Conservation (phyloP, 75 land plant species). For the Isoetes taiwanensis region DNA sequence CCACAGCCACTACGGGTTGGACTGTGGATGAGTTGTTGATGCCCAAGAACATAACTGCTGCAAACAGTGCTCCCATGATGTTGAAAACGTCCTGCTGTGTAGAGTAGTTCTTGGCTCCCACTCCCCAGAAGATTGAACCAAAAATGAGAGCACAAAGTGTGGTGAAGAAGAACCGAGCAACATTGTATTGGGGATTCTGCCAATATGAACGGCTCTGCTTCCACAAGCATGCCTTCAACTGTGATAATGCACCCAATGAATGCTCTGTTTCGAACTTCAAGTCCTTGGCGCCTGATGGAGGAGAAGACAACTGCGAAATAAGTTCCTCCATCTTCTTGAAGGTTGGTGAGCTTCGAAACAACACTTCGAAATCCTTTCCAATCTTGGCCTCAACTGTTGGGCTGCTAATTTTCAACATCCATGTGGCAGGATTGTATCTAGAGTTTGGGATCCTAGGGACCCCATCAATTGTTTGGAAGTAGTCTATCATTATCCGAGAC, state of each 20-base stretch:
- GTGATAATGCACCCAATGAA: not conserved
- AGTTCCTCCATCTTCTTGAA: not conserved
- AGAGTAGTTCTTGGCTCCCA: too few species aligned
- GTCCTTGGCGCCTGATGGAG: not conserved
- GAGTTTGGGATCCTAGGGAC: slow-evolving; percentile 27
- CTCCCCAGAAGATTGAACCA: slow-evolving; percentile 1
- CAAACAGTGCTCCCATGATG: slow-evolving; percentile 6
- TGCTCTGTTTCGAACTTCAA: not conserved
- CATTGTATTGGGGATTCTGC: not conserved
- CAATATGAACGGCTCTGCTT: not conserved
- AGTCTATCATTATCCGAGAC: slow-evolving; percentile 14
- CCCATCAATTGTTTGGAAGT: slow-evolving; percentile 13
- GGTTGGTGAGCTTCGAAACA: too few species aligned
- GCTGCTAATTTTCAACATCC: slow-evolving; percentile 71
- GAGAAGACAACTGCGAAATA: not conserved
- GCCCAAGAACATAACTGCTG: not conserved
- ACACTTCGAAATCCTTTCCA: too few species aligned
- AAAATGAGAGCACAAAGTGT: not conserved
- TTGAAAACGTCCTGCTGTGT: not conserved
- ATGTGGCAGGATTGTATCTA: slow-evolving; percentile 81
- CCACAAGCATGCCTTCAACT: slow-evolving; percentile 1
- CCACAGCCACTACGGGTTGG: slow-evolving; percentile 1
- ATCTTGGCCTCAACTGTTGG: too few species aligned
- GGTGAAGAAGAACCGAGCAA: slow-evolving; percentile 4
- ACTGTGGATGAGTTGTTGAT: slow-evolving; percentile 5